These are phyloP conservation scores for Entomortierella beljakovae DNA, from an alignment of 192 early-diverging fungal species.

Conservation along the genomic window DNA sequence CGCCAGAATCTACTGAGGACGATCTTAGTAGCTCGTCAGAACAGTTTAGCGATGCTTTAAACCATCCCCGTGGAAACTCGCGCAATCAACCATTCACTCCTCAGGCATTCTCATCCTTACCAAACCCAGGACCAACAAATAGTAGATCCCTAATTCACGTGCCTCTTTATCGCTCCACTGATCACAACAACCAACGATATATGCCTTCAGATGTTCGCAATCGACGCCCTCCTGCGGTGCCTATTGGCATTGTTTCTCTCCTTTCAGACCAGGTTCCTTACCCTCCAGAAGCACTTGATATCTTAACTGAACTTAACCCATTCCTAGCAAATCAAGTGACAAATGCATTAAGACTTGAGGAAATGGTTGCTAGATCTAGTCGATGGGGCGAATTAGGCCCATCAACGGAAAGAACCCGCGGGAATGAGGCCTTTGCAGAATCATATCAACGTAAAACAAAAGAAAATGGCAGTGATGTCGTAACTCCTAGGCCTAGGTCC, in stretches of 20 bases:
- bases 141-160: constrained; percentile 64
- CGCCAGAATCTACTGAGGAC: constrained; percentile 43
- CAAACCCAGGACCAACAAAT: constrained; percentile 45
- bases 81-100: not conserved
- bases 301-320: constrained; percentile 54
- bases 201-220: constrained; percentile 39
- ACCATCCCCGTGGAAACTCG: not conserved
- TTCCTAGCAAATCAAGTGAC: constrained; percentile 57
- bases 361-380: constrained; percentile 23
- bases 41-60: constrained; percentile 1
- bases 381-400: constrained; percentile 20
- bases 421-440: constrained; percentile 35
- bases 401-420: constrained; percentile 7
- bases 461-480: constrained; percentile 7
- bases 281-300: constrained; percentile 54
- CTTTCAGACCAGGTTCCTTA: constrained; percentile 65
- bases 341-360: constrained; percentile 32
- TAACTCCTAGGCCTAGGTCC: constrained; percentile 15
- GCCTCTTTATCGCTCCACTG: constrained; percentile 60
- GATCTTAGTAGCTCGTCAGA: constrained; percentile 26
- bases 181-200: constrained; percentile 48
- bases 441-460: constrained; percentile 39
- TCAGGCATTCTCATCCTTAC: constrained; percentile 34
- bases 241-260: constrained; percentile 66
- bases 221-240: constrained; percentile 46